A percentile compares a stretch with the other conserved stretches of the same genome.
Evolutionary conservation across 2,329 filamentous ascomycete genomes (phyloP).

Genomic region (Colletotrichum sp.): DNA sequence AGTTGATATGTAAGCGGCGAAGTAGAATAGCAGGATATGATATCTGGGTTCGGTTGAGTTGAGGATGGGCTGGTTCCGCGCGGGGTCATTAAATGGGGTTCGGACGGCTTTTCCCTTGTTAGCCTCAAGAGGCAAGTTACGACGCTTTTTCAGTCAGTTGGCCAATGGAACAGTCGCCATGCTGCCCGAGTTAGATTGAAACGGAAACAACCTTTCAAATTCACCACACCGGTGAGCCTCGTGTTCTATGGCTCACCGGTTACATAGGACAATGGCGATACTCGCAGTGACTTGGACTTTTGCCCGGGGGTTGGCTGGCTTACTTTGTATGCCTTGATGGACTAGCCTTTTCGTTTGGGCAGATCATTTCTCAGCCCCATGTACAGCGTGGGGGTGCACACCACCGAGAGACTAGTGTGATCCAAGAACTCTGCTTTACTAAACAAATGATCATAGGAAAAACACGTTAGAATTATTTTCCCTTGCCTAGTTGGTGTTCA

Average conservation of each 20-base stretch:
- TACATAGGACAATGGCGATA: not conserved
- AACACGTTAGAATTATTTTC: accelerated
- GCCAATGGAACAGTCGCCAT: not conserved
- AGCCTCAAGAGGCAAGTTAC: not conserved
- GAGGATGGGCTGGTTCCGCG: no score
- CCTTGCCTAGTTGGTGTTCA: not conserved
- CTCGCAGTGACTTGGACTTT: not conserved
- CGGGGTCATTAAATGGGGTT: not conserved
- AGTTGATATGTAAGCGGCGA: not conserved
- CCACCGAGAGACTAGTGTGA: not conserved
- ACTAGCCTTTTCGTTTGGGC: not conserved
- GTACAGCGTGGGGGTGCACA: not conserved
- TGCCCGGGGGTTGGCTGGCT: no score
- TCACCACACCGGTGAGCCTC: not conserved
- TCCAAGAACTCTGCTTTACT: not conserved
- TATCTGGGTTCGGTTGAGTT: no score
- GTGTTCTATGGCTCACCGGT: not conserved
- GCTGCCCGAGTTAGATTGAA: not conserved
- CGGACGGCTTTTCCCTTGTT: not conserved
- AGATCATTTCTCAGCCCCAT: not conserved
- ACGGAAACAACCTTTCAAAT: not conserved
- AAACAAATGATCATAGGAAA: accelerated
- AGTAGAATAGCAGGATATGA: not conserved
- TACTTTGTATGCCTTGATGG: not conserved
- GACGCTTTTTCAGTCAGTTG: not conserved